Percentiles rank a stretch among this genome's conserved stretches.
These are phyloP conservation scores for Litsea cubeba DNA, from an alignment of 164 flowering plant species.

Conservation along the genomic window DNA sequence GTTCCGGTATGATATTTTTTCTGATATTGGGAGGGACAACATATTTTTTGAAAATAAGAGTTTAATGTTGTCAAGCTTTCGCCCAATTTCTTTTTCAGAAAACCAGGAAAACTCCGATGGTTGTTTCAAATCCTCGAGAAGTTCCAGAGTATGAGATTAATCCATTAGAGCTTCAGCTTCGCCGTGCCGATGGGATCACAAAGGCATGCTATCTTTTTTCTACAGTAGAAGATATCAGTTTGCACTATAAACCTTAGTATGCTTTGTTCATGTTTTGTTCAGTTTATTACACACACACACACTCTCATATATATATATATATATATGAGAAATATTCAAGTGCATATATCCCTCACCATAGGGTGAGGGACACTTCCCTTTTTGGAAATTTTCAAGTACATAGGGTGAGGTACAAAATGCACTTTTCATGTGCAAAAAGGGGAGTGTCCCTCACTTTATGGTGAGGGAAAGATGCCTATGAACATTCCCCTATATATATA, in stretches of 20 bases:
- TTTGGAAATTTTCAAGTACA: too few species aligned
- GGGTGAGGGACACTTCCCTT: too few species aligned
- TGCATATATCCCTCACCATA: too few species aligned
- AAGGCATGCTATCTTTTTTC: constrained; percentile 43
- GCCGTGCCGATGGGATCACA: constrained; percentile 69
- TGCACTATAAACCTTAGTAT: not conserved
- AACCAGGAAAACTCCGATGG: constrained; percentile 87
- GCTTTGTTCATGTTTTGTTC: constrained; percentile 1
- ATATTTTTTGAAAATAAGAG: not conserved
- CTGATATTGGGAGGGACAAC: not conserved
- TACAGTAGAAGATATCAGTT: not conserved
- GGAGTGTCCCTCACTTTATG: too few species aligned
- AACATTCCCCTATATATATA: too few species aligned
- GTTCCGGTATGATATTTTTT: constrained; percentile 44
- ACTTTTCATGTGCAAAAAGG: too few species aligned
- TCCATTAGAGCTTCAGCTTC: constrained; percentile 85
- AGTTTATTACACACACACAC: not conserved
- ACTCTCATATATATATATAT: too few species aligned
- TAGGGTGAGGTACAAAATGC: rapidly evolving
- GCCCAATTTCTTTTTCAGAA: constrained; percentile 40
- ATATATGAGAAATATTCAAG: too few species aligned
- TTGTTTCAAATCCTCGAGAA: constrained; percentile 84
- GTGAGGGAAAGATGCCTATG: too few species aligned
- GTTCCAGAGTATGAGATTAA: constrained; percentile 98
- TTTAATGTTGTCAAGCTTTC: not conserved